A percentile compares a stretch with the other conserved stretches of the same genome.
Conservation (phyloP, 805 yeast genomes). For the Lipomyces kockii region DNA sequence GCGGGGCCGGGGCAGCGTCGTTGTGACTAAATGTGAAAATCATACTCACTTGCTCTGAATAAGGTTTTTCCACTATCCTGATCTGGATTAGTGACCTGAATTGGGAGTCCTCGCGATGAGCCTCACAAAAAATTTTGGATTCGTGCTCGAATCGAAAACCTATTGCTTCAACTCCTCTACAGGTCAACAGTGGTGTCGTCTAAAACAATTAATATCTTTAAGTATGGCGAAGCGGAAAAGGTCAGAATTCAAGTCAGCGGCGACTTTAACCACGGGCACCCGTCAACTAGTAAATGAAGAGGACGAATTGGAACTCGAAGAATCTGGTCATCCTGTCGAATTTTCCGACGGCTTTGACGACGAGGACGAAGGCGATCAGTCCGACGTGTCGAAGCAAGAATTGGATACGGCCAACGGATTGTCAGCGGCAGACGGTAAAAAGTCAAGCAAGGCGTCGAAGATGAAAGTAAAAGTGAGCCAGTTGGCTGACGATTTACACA, state of each 20-base stretch:
- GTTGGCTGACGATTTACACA: constrained; percentile 72
- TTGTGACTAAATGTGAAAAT: neutral
- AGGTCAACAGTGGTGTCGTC: neutral
- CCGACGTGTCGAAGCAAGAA: neutral
- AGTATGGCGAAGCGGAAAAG: constrained; percentile 26
- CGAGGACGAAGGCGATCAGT: constrained; percentile 10
- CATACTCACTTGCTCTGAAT: neutral
- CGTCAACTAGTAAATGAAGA: neutral
- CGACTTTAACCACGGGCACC: neutral
- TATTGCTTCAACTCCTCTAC: neutral
- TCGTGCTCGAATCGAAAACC: neutral
- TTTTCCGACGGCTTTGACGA: neutral
- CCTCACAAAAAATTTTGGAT: constrained; percentile 12
- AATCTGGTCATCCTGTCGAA: neutral
- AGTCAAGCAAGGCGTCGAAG: constrained; percentile 2
- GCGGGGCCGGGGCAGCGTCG: too few species aligned
- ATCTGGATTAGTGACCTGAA: constrained; percentile 26
- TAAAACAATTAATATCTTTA: neutral
- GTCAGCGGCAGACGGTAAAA: neutral
- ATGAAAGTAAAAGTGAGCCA: constrained; percentile 21
- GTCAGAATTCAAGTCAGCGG: neutral
- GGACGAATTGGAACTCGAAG: neutral
- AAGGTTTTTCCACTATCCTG: neutral
- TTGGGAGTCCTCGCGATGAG: constrained; percentile 22
- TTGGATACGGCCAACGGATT: neutral